Base-by-base conservation (phyloP, 768 basidiomycete species). In the Imleria badia region DNA sequence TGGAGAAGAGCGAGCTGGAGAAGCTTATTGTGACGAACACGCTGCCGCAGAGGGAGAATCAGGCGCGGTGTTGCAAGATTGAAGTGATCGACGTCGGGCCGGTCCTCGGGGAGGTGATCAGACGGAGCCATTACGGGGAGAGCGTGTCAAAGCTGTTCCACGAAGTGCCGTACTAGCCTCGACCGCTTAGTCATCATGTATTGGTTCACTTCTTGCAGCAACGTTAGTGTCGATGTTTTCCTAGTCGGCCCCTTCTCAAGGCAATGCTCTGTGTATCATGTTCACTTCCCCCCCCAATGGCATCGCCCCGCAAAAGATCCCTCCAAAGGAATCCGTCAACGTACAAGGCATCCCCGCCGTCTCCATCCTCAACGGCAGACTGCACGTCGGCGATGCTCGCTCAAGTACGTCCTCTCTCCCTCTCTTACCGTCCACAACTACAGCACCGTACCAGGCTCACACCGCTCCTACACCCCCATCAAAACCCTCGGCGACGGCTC, bases 1-100 rank as follows among this genome's bases (percentile, higher is more conserved):
- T 99, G 35, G 77, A 81, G 63, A 78, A 78, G 62, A 89, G 90
- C 55, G 81, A 81, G 51, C 79, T 99, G 67, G 89, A 93, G 75
- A 94, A 96, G 78, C 75, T 99, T 69, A 93, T 98, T 53, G 96
- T 99, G 66, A 98, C 97, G 66, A 99, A 99, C 77, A 97, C 95
- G 72, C 83, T 98, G 38, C 97, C 97, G 50, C 97, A 98, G 73
- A 67, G 79, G 47, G 85, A 77, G 63, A 91, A 95, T 73, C 81
- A 85, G 70, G 81, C 76, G 36, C 71, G 68, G 50, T 92, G 91
- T 73, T 71, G 72, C 40, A 91, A 93, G 75, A 83, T 99, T 40
- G 92, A 94, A 75, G 91, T 94, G 50, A 87, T 99, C 62, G 95
- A 98, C 76, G 87, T 99, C 60, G 92, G 93, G 23, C 86, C 88